Conservation (phyloP, 2,329 filamentous ascomycete species). For the Niveomyces coronatus region DNA sequence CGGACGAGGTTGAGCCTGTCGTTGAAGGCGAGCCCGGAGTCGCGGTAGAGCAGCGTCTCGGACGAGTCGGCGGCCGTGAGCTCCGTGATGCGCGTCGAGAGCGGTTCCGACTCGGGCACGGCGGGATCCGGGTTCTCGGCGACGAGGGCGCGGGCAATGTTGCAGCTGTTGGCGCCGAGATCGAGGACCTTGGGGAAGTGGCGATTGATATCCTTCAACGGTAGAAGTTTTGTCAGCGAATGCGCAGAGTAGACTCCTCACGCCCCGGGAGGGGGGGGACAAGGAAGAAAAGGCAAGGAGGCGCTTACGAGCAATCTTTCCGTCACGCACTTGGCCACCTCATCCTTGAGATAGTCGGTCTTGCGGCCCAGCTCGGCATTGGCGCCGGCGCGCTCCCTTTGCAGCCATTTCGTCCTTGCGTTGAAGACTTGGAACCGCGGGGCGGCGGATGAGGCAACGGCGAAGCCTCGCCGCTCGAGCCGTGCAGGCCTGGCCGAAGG, state of each 20-base stretch:
- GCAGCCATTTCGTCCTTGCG: slow-evolving; percentile 73
- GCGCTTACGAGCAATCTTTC: slow-evolving; percentile 68
- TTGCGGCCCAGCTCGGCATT: slow-evolving; percentile 62
- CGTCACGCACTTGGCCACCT: slow-evolving; percentile 74
- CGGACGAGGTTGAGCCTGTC: slow-evolving; percentile 60
- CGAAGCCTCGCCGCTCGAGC: slow-evolving; percentile 54
- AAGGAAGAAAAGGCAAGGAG: too few relatives aligned
- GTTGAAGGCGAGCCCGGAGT: slow-evolving; percentile 67
- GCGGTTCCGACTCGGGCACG: slow-evolving; percentile 50
- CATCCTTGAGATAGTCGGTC: slow-evolving; percentile 88
- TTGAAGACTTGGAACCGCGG: slow-evolving; percentile 89
- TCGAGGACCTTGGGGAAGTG: slow-evolving; percentile 78
- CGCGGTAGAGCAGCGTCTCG: slow-evolving; percentile 65
- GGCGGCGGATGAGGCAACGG: slow-evolving; percentile 64
- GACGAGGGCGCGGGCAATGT: slow-evolving; percentile 75
- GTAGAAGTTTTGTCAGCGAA: background rate
- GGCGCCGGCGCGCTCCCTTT: slow-evolving; percentile 75
- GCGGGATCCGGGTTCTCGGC: slow-evolving; percentile 50
- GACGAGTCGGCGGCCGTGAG: slow-evolving; percentile 80
- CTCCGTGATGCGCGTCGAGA: slow-evolving; percentile 60
- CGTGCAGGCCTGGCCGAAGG: slow-evolving; percentile 34
- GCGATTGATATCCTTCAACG: slow-evolving; percentile 74
- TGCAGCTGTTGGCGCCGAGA: slow-evolving; percentile 90
- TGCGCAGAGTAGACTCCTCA: too few relatives aligned
- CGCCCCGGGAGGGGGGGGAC: too few relatives aligned